Evolutionary conservation across 345 rosid genomes (phyloP).

Genomic region (Citrus inodora): DNA sequence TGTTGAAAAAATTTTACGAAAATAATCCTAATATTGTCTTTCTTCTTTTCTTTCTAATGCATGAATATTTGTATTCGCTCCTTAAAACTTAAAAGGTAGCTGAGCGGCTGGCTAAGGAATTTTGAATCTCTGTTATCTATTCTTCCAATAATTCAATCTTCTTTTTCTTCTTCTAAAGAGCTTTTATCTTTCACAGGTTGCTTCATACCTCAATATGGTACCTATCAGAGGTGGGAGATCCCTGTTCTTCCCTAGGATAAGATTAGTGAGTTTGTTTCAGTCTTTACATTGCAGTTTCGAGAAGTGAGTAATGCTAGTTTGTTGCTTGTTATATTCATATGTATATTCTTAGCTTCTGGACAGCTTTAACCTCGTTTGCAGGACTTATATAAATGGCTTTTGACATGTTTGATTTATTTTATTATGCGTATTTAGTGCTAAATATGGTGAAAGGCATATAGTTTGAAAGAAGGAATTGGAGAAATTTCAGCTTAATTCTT

Average conservation of each 20-base stretch:
- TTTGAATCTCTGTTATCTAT: slow-evolving; percentile 54
- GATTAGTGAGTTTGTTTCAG: slow-evolving; percentile 4
- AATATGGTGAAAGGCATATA: too few species aligned
- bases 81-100: slow-evolving; percentile 37
- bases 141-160: slow-evolving; percentile 35
- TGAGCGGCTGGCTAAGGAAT: slow-evolving; percentile 54
- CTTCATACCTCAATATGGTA: slow-evolving; percentile 59
- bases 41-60: not conserved
- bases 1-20: not conserved
- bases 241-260: slow-evolving; percentile 83
- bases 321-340: too few species aligned
- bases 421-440: too few species aligned
- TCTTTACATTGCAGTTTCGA: not conserved
- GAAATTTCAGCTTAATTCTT: too few species aligned
- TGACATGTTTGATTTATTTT: too few species aligned
- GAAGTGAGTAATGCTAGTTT: too few species aligned
- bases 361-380: too few species aligned
- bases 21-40: not conserved
- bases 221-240: slow-evolving; percentile 61
- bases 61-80: not conserved
- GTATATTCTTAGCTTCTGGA: too few species aligned
- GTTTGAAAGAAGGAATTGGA: too few species aligned
- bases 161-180: not conserved
- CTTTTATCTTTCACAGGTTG: slow-evolving; percentile 43
- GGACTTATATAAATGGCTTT: too few species aligned